Percentiles rank a stretch among this genome's conserved stretches.
Evolutionary conservation across 148 eudicot species (phyloP).

Genomic region (Silene latifolia): DNA sequence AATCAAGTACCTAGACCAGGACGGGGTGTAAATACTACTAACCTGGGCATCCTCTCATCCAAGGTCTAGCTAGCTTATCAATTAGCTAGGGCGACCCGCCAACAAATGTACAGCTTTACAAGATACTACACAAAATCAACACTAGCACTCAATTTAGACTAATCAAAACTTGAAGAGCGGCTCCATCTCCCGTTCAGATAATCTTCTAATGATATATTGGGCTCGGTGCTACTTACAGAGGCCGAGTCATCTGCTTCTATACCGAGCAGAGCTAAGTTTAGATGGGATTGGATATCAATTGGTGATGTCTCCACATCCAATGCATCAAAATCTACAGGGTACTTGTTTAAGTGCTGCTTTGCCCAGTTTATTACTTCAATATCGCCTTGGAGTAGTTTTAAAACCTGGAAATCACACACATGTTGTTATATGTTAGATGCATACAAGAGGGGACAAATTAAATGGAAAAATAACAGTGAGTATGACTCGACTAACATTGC

Average conservation of each 20-base stretch:
- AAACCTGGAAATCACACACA: conserved; percentile 37
- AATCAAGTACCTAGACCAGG: conserved; percentile 18
- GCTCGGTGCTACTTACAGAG: conserved; percentile 53
- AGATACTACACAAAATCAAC: conserved; percentile 20
- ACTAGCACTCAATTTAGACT: conserved; percentile 14
- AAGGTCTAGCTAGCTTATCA: conserved; percentile 18
- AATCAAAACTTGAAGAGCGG: conserved; percentile 62
- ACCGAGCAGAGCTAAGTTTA: conserved; percentile 49
- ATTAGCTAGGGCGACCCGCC: background rate
- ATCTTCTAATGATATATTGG: conserved; percentile 52
- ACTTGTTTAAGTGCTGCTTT: conserved; percentile 42
- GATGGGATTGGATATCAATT: conserved; percentile 45
- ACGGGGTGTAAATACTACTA: conserved; percentile 26
- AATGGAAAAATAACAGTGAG: background rate
- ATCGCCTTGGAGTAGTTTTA: conserved; percentile 84
- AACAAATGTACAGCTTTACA: conserved; percentile 15
- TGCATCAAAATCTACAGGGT: conserved; percentile 33
- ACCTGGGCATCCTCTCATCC: conserved; percentile 36
- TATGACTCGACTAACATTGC: conserved; percentile 60
- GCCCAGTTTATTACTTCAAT: conserved; percentile 64
- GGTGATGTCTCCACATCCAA: conserved; percentile 43
- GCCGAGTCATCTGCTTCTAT: conserved; percentile 46
- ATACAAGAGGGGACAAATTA: background rate
- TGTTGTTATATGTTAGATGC: background rate
- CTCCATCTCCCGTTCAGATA: conserved; percentile 71